Evolutionary conservation across 805 yeast species (phyloP), one percentile per base, ranked within the genome.

Genomic region (Maudiozyma serrabonitensis): DNA sequence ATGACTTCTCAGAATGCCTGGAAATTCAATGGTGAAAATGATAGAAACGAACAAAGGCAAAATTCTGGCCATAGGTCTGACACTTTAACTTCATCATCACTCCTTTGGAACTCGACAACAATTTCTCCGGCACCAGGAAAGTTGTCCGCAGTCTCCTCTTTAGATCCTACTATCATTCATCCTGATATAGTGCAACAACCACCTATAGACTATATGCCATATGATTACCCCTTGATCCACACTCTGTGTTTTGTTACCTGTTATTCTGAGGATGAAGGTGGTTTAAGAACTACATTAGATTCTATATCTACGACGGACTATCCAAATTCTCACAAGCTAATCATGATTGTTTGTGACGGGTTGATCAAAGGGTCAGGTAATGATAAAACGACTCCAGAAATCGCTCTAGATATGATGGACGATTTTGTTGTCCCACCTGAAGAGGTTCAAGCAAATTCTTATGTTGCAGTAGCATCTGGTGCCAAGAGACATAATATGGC

Each of bases 401-500:
- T 90, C 59, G 89, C 82, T 18, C 68, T 93, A 52, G 79, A 78
- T 41, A 82, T 93, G 90, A 87, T 93, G 93, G 78, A 82, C 11
- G 88, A 84, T 59, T 78, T 89, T 57, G 75, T 79, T 7, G 72
- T 76, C 35, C 85, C 87, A 0, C 76, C 74, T 9, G 95, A 87
- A 18, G 81, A 87, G 15, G 96, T 88, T 6, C 69, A 78, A 61
- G 78, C 97, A 0, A 75, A 81, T 60, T 89, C 97, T 0, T 91
- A 93, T 64, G 95, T 93, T 37, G 95, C 98, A 7, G 97, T 93
- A 40, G 95, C 96, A 2, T 85, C 85, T 58, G 99, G 99, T 57
- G 59, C 86, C 4, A 93, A 88, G 70, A 83, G 99, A 64, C 99
- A 93, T 63, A 93, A 93, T 65, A 89, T 90, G 96, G 97, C 99